These are phyloP conservation scores for Mimosa pudica DNA, from an alignment of 306 rosid species.

Conservation along the genomic window DNA sequence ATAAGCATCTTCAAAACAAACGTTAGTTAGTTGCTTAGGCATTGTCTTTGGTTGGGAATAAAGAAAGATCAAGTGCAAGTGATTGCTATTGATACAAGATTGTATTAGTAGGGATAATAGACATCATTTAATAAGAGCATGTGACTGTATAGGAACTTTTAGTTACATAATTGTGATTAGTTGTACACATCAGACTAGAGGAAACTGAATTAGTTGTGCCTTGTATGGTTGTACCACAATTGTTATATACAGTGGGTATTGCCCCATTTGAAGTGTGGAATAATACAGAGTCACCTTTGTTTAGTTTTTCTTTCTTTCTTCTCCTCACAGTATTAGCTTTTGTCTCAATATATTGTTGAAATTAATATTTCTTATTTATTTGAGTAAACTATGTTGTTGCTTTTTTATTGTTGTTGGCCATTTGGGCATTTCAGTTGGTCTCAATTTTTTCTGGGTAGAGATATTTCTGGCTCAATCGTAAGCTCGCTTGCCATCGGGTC, in stretches of 20 bases:
- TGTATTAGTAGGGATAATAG: too few species aligned
- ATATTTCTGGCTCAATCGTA: neutral
- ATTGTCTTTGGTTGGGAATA: slow-evolving; percentile 3
- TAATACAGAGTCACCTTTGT: too few species aligned
- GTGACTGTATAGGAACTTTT: too few species aligned
- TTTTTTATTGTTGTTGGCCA: neutral
- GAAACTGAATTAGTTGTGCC: too few species aligned
- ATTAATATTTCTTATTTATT: neutral
- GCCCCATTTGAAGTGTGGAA: too few species aligned
- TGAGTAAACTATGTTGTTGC: neutral
- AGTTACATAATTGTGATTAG: too few species aligned
- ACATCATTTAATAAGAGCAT: too few species aligned
- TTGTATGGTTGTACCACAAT: too few species aligned
- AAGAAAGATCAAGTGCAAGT: neutral
- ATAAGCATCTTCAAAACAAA: neutral
- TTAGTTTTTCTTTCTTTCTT: too few species aligned
- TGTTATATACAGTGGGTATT: too few species aligned
- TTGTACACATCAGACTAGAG: too few species aligned
- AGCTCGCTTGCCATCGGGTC: too few species aligned
- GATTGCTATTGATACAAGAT: neutral
- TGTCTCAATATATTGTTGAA: neutral
- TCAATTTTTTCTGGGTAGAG: neutral
- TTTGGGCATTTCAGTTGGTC: neutral
- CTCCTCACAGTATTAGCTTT: neutral
- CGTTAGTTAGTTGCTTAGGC: slow-evolving; percentile 4